phyloP scores from a whole-genome alignment of 371 early-diverging fungal species.

The Syncephalastrum contaminatum region DNA sequence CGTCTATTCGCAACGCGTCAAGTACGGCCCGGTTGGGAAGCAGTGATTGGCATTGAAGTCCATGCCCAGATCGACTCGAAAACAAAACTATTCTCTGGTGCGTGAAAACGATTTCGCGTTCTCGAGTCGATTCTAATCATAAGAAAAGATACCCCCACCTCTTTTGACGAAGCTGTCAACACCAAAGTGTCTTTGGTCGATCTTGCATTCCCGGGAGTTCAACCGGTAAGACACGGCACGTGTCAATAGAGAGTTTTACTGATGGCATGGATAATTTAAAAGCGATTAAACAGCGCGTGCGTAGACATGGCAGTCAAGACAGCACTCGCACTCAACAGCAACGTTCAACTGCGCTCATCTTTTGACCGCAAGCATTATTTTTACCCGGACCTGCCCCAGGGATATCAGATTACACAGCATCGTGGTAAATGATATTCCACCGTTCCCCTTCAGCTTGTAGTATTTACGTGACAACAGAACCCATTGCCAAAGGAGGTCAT shows the following conservation, averaged over 20 bases:
- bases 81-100: constrained; percentile 85
- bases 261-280: constrained; percentile 6
- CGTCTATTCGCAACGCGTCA: no score
- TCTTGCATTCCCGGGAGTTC: constrained; percentile 84
- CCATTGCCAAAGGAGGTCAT: constrained; percentile 66
- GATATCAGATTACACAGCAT: constrained; percentile 94
- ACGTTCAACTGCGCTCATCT: constrained; percentile 61
- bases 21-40: constrained; percentile 53
- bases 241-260: background rate
- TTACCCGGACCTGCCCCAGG: constrained; percentile 89
- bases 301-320: constrained; percentile 74
- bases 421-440: constrained; percentile 39
- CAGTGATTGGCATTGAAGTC: constrained; percentile 89
- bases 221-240: constrained; percentile 29
- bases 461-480: constrained; percentile 38
- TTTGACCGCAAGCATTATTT: constrained; percentile 96
- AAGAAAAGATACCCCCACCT: constrained; percentile 41
- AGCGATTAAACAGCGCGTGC: constrained; percentile 71
- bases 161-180: constrained; percentile 66
- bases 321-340: constrained; percentile 68
- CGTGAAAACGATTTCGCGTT: background rate
- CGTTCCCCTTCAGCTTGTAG: background rate
- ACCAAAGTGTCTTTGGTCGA: constrained; percentile 74
- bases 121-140: constrained; percentile 17
- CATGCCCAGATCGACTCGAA: constrained; percentile 80